Evolutionary conservation across 305 asterid genomes (phyloP).

Genomic region (Fraxinus paxiana): DNA sequence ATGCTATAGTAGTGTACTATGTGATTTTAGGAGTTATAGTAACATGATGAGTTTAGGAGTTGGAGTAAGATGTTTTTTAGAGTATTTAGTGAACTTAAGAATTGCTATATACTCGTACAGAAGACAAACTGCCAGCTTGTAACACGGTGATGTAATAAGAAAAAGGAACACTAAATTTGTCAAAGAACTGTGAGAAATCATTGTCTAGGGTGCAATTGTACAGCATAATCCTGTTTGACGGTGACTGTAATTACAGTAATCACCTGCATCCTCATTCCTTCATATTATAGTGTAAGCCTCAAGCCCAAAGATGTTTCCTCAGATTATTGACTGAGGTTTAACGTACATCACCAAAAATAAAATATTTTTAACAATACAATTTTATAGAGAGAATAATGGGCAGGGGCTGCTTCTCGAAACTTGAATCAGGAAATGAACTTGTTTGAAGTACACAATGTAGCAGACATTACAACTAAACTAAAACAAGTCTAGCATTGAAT

Average conservation of each 20-base stretch:
- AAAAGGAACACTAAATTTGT: neutral
- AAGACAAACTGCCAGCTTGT: neutral
- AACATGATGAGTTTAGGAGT: neutral
- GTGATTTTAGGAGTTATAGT: neutral
- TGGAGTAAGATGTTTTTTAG: neutral
- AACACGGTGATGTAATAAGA: neutral
- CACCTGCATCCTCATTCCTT: neutral
- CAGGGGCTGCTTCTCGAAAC: neutral
- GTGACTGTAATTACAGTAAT: neutral
- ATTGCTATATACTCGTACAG: neutral
- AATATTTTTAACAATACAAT: neutral
- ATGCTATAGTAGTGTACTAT: neutral
- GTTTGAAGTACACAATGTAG: neutral
- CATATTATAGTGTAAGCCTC: neutral
- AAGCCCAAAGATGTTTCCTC: neutral
- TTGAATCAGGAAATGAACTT: neutral
- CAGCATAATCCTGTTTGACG: neutral
- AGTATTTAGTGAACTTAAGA: neutral
- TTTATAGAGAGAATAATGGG: neutral
- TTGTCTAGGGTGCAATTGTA: neutral
- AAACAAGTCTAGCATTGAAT: neutral
- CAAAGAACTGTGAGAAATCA: neutral
- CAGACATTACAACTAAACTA: neutral
- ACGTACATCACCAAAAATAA: neutral
- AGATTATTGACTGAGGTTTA: neutral